These are phyloP conservation scores for Lepidium sativum DNA, from an alignment of 345 rosid genomes.

Conservation along the genomic window DNA sequence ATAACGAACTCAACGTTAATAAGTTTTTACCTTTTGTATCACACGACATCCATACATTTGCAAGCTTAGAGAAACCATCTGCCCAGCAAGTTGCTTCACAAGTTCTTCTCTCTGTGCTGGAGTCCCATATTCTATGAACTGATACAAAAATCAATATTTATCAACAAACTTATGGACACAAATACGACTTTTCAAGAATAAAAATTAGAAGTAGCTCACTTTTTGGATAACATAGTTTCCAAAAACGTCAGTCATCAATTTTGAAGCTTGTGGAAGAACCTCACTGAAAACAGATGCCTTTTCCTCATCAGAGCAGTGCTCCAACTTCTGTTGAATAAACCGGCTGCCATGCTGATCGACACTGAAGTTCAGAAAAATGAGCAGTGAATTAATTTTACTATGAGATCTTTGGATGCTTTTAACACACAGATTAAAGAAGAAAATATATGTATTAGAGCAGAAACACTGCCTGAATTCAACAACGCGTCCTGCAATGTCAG, in stretches of 20 bases:
- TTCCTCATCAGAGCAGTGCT: conserved; percentile 65
- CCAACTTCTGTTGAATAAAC: conserved; percentile 95
- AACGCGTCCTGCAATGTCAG: conserved; percentile 76
- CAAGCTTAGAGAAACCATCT: conserved; percentile 79
- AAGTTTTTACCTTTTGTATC: conserved; percentile 74
- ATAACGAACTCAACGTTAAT: background rate
- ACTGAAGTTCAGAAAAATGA: conserved; percentile 36
- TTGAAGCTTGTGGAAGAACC: conserved; percentile 83
- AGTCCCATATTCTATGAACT: conserved; percentile 94
- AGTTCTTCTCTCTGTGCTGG: conserved; percentile 81
- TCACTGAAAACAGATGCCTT: conserved; percentile 79
- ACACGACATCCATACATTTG: conserved; percentile 99
- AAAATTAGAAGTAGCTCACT: conserved; percentile 29
- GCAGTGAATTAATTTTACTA: background rate
- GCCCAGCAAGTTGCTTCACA: conserved; percentile 79
- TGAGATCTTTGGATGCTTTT: background rate
- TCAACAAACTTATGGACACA: conserved; percentile 3
- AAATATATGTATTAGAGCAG: conserved; percentile 11
- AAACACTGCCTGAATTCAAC: conserved; percentile 80
- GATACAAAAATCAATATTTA: conserved; percentile 15
- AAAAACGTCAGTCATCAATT: conserved; percentile 93
- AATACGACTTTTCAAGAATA: background rate
- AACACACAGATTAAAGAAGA: conserved; percentile 1
- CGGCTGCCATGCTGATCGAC: conserved; percentile 99
- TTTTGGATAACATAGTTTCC: conserved; percentile 98